Percentiles rank a stretch among this genome's conserved stretches.
These are phyloP conservation scores for Coffea humblotiana DNA, from an alignment of 305 asterid genomes.

Conservation along the genomic window DNA sequence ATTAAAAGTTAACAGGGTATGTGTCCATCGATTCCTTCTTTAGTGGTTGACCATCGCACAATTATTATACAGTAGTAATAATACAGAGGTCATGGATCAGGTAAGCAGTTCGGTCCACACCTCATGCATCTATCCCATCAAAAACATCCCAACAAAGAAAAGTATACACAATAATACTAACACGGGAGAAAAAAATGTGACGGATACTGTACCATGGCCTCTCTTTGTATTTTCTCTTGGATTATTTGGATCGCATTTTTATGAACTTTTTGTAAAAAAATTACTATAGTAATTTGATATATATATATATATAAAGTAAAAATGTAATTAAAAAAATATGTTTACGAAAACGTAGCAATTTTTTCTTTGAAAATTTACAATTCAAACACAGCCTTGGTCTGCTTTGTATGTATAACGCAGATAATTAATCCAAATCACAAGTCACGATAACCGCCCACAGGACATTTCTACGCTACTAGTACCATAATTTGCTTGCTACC, in stretches of 20 bases:
- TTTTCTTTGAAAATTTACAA: no score
- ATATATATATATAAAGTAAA: no score
- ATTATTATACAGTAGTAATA: constrained; percentile 11
- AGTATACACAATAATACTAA: constrained; percentile 17
- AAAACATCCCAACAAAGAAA: constrained; percentile 22
- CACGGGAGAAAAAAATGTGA: background rate
- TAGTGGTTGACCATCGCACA: constrained; percentile 59
- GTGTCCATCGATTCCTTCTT: constrained; percentile 23
- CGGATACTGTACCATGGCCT: background rate
- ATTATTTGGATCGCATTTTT: no score
- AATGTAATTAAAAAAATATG: no score
- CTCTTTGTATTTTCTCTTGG: background rate
- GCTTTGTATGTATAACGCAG: background rate
- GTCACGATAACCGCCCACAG: constrained; percentile 8
- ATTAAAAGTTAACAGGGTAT: background rate
- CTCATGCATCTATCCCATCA: constrained; percentile 21
- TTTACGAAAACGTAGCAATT: no score
- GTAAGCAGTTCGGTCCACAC: constrained; percentile 45
- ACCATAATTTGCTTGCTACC: background rate
- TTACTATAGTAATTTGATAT: no score
- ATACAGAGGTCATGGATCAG: constrained; percentile 52
- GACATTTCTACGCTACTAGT: background rate
- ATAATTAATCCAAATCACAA: background rate
- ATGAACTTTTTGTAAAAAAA: no score
- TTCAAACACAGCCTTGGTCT: background rate